Evolutionary conservation across 1,284 basidiomycete genomes (phyloP).

Genomic region (Cystobasidium sp.): DNA sequence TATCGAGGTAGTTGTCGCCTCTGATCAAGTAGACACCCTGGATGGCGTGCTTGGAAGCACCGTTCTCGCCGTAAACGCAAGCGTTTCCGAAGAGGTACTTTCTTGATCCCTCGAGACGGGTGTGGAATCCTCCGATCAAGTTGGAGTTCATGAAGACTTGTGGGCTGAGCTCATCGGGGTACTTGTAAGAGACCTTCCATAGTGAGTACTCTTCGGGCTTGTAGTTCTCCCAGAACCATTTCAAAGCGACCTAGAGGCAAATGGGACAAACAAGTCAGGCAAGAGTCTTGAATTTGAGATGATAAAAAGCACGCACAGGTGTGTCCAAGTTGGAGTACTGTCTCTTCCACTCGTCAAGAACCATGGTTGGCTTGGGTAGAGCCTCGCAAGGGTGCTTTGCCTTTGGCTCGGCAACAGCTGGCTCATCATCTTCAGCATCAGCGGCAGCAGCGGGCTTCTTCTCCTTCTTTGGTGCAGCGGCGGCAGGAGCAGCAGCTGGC

Average conservation of each 20-base stretch:
- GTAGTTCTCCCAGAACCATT: slow-evolving; percentile 65
- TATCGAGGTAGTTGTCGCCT: slow-evolving; percentile 60
- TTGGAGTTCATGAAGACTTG: slow-evolving; percentile 80
- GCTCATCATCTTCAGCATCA: slow-evolving; percentile 65
- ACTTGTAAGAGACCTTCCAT: slow-evolving; percentile 95
- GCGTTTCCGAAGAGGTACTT: slow-evolving; percentile 81
- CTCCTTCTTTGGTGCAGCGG: slow-evolving; percentile 63
- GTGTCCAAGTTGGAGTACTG: slow-evolving; percentile 79
- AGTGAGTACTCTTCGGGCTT: slow-evolving; percentile 89
- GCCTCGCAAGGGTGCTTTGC: slow-evolving; percentile 89
- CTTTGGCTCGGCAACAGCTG: slow-evolving; percentile 69
- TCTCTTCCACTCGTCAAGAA: slow-evolving; percentile 97
- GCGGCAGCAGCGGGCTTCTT: slow-evolving; percentile 68
- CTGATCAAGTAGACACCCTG: slow-evolving; percentile 78
- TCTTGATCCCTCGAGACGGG: slow-evolving; percentile 81
- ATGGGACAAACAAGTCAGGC: background rate
- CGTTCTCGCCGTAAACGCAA: slow-evolving; percentile 82
- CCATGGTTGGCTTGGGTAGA: slow-evolving; percentile 82
- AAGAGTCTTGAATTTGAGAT: background rate
- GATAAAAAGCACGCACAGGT: background rate
- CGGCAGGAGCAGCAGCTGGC: slow-evolving; percentile 46
- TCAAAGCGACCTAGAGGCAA: slow-evolving; percentile 48
- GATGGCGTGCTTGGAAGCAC: slow-evolving; percentile 63
- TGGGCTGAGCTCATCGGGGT: slow-evolving; percentile 88
- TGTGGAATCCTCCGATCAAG: slow-evolving; percentile 87